Conservation (phyloP, 1,284 basidiomycete species). For the Gymnopus androsaceus region DNA sequence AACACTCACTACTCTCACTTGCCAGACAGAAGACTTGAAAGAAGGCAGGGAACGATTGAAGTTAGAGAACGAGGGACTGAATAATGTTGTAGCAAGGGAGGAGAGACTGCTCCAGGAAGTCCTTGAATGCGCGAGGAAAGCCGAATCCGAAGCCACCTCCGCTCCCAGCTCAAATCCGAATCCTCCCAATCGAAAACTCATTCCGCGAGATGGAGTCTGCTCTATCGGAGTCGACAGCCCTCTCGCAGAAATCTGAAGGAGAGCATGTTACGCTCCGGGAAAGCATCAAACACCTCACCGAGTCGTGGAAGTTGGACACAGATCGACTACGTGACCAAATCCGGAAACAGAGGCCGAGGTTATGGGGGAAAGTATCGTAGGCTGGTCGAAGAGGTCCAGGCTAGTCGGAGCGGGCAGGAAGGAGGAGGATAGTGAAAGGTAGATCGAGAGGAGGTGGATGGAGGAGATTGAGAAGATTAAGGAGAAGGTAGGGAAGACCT, state of each 20-base stretch:
- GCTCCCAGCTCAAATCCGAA: slow-evolving; percentile 71
- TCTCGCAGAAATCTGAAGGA: slow-evolving; percentile 77
- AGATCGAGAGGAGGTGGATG: slow-evolving; percentile 39
- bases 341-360: slow-evolving; percentile 63
- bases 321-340: slow-evolving; percentile 70
- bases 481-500: slow-evolving; percentile 54
- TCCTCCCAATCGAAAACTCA: slow-evolving; percentile 66
- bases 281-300: slow-evolving; percentile 68
- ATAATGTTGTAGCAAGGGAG: slow-evolving; percentile 83
- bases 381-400: slow-evolving; percentile 61
- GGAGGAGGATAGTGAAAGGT: slow-evolving; percentile 49
- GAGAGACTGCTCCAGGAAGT: slow-evolving; percentile 81
- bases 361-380: slow-evolving; percentile 64
- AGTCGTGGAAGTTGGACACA: slow-evolving; percentile 69
- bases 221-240: slow-evolving; percentile 67
- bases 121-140: slow-evolving; percentile 76
- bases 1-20: slow-evolving; percentile 78
- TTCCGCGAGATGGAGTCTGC: slow-evolving; percentile 76
- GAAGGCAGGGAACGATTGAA: slow-evolving; percentile 78
- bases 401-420: slow-evolving; percentile 43
- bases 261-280: slow-evolving; percentile 77
- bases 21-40: slow-evolving; percentile 84
- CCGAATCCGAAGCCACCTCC: slow-evolving; percentile 72
- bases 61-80: slow-evolving; percentile 82
- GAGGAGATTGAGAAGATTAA: slow-evolving; percentile 46